Base-by-base conservation (phyloP, 768 basidiomycete species). In the Sporobolomyces roseus region DNA sequence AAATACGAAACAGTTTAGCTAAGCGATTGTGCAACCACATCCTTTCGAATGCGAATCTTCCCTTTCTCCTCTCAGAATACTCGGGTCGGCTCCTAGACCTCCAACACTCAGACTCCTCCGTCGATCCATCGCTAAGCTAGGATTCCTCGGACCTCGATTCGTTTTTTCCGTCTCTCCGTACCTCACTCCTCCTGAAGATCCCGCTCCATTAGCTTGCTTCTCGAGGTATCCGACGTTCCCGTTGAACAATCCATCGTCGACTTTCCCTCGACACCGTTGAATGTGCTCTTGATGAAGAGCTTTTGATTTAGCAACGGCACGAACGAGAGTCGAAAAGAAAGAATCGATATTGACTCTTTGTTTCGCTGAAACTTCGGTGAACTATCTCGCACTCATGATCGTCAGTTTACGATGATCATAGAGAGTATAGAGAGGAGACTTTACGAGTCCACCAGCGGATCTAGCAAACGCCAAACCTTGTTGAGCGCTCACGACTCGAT, bases 301-400 rank as follows among this genome's bases (percentile, higher is more conserved):
- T 45, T 93, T 96, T 78, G 91, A 93, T 78, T 88, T 88, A 77
- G 92, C 84, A 75, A 96, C 96, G 79, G 93, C 90, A 36, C 93
- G 86, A 35, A 98, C 92, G 73, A 98, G 88, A 70, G 88, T 88
- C 75, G 84, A 86, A 81, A 98, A 97, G 17, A 91, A 91, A 81
- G 96, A 91, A 74, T 97, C 93, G 63, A 98, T 93, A 75, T 96
- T 96, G 81, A 93, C 91, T 60, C 93, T 85, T 76, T 93, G 89
- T 80, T 96, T 96, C 51, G 93, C 93, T 6, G 93, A 97, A 1
- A 92, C 94, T 79, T 97, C 93, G 65, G 93, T 89, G 79, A 93
- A 96, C 76, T 88, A 30, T 3, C 9, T 2, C 10, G n/a, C n/a
- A n/a, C n/a, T n/a, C n/a, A n/a, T n/a, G n/a, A n/a, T n/a, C n/a